Base-by-base conservation (phyloP, 1,284 basidiomycete genomes). In the Erythrobasidium hasegawianum region DNA sequence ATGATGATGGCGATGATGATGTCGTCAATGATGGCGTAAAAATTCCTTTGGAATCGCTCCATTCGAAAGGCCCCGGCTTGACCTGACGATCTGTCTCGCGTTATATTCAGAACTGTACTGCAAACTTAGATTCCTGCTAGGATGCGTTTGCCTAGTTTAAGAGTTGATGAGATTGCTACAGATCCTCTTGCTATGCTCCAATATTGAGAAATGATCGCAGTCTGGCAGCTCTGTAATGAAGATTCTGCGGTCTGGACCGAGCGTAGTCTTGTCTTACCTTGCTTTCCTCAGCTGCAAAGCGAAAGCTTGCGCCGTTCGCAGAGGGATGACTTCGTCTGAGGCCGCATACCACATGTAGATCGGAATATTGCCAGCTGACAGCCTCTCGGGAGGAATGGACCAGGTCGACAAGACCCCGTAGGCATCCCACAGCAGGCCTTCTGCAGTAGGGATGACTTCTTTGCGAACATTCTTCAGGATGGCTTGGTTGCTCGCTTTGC, bases 381-480 rank as follows among this genome's bases (percentile, higher is more conserved):
- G 43, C 14, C 16, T 47, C n/a, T 47, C 43, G n/a, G 43, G 43
- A 18, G 16, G 16, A 8, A 47, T 24, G 22, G 43, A 14, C 43
- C 43, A 47, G 4, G 43, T 47, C 8, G 43, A 47, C n/a, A 47
- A 24, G 22, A 47, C 16, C 43, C 43, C 5, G 16, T 24, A 24
- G 22, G 43, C 43, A 14, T 47, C 43, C 22, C 22, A n/a, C 8
- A 47, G 43, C 43, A 47, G 5, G 43, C 16, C 16, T 5, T n/a
- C 43, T 8, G 43, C 43, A n/a, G 43, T 47, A n/a, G 43, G 43
- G 16, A 47, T 47, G 43, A 47, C 43, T 24, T 47, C 43, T 24
- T 47, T 47, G 16, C 43, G 43, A 4, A 47, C 43, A 24, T 47
- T 24, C 16, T 24, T n/a, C 7, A 47, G 43, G 22, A 47, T 47